Evolutionary conservation across 2,329 filamentous ascomycete species (phyloP).

Genomic region (Aspergillus nomiae): DNA sequence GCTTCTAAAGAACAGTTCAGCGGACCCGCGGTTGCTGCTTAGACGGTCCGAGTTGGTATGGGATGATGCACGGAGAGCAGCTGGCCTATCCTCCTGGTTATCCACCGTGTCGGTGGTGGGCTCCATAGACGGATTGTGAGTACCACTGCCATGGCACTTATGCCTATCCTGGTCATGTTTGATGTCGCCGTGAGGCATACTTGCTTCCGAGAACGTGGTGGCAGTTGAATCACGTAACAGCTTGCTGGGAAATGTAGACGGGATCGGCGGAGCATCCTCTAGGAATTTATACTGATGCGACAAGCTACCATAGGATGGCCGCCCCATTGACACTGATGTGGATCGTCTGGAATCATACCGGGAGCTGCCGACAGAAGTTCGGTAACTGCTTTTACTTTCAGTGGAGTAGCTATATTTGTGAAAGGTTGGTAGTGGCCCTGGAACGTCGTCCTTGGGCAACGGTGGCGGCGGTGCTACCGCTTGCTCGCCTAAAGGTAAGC

Average conservation of each 20-base stretch:
- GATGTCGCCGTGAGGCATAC: slow-evolving; percentile 24
- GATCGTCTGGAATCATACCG: slow-evolving; percentile 38
- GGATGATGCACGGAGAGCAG: slow-evolving; percentile 20
- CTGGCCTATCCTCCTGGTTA: slow-evolving; percentile 9
- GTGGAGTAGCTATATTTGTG: slow-evolving; percentile 31
- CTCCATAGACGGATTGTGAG: slow-evolving; percentile 28
- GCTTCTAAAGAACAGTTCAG: slow-evolving; percentile 24
- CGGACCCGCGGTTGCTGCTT: slow-evolving; percentile 23
- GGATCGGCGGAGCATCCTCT: slow-evolving; percentile 38
- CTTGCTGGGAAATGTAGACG: slow-evolving; percentile 25
- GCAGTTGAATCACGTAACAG: slow-evolving; percentile 18
- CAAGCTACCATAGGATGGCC: slow-evolving; percentile 37
- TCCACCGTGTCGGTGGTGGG: slow-evolving; percentile 8
- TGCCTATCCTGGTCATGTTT: slow-evolving; percentile 24
- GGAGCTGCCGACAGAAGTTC: slow-evolving; percentile 43
- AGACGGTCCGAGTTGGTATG: slow-evolving; percentile 22
- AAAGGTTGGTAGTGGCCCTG: slow-evolving; percentile 8
- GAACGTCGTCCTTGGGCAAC: slow-evolving; percentile 9
- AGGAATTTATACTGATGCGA: slow-evolving; percentile 30
- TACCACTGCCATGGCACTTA: slow-evolving; percentile 29
- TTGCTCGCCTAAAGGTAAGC: slow-evolving; percentile 11
- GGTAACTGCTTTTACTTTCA: slow-evolving; percentile 42
- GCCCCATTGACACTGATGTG: slow-evolving; percentile 30
- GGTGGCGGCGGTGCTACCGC: slow-evolving; percentile 20
- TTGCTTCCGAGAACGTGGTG: slow-evolving; percentile 24